Evolutionary conservation across 2,329 filamentous ascomycete species (phyloP).

Genomic region (Fusarium coicis): DNA sequence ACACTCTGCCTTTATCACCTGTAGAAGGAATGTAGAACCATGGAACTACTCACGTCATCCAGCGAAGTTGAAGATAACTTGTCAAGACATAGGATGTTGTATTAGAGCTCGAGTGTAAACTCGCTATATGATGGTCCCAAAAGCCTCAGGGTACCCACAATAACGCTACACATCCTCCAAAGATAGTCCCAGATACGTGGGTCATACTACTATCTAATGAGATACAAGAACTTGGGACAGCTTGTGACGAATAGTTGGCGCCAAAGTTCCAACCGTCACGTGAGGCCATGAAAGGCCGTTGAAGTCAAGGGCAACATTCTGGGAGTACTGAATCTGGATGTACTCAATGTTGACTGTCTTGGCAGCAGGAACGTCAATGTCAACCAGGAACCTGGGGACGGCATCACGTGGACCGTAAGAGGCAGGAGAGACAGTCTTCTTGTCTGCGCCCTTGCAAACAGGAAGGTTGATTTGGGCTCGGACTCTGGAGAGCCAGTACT

Average conservation of each 20-base stretch:
- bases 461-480: conserved; percentile 30
- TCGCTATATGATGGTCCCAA: background rate
- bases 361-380: conserved; percentile 1
- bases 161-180: background rate
- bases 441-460: background rate
- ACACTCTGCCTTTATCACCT: rapidly evolving
- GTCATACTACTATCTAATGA: background rate
- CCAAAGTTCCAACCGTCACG: conserved; percentile 33
- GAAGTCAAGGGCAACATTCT: conserved; percentile 34
- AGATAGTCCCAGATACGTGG: too few species aligned
- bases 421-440: conserved; percentile 9
- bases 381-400: conserved; percentile 26
- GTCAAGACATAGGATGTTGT: background rate
- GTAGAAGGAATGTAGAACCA: rapidly evolving
- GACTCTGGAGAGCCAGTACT: conserved; percentile 38
- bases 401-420: conserved; percentile 13
- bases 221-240: conserved; percentile 4
- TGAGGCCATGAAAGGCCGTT: conserved; percentile 25
- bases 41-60: background rate
- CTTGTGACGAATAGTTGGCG: conserved; percentile 10
- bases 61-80: background rate
- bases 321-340: conserved; percentile 52
- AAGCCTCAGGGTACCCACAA: rapidly evolving
- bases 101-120: background rate
- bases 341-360: conserved; percentile 28